Evolutionary conservation across 2,329 filamentous ascomycete species (phyloP).

Genomic region (Sporothrix dimorphospora): DNA sequence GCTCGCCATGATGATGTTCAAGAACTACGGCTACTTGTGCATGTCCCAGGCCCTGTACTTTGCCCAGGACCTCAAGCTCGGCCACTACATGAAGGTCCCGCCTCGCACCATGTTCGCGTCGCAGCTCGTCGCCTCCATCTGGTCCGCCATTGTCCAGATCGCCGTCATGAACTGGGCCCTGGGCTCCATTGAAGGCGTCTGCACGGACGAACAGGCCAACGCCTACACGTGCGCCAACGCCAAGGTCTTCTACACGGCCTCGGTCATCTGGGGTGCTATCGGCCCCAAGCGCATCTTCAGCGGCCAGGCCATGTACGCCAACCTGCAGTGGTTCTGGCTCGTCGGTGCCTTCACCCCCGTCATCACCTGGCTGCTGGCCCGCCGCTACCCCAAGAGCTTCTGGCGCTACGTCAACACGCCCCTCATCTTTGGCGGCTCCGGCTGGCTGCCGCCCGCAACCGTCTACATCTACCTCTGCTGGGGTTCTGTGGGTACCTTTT

Average conservation of each 20-base stretch:
- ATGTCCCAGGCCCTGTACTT: conserved; percentile 69
- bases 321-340: conserved; percentile 72
- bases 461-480: conserved; percentile 72
- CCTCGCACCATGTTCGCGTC: conserved; percentile 64
- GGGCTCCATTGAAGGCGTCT: conserved; percentile 64
- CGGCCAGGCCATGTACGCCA: conserved; percentile 62
- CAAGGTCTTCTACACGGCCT: conserved; percentile 67
- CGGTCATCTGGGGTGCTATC: conserved; percentile 73
- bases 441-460: conserved; percentile 68
- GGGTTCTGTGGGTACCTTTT: conserved; percentile 67
- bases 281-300: conserved; percentile 72
- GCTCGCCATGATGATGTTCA: conserved; percentile 73
- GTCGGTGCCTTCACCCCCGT: conserved; percentile 66
- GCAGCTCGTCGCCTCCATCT: conserved; percentile 62
- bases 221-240: conserved; percentile 61
- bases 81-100: conserved; percentile 74
- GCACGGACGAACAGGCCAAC: conserved; percentile 55
- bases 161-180: conserved; percentile 68
- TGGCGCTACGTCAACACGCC: conserved; percentile 70
- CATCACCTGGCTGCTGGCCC: conserved; percentile 64
- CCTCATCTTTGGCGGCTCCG: conserved; percentile 67
- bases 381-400: conserved; percentile 62
- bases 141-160: conserved; percentile 65
- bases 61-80: conserved; percentile 68
- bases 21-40: conserved; percentile 65